Conservation (phyloP, 2,329 filamentous ascomycete genomes). For the Bertia moriformis region DNA sequence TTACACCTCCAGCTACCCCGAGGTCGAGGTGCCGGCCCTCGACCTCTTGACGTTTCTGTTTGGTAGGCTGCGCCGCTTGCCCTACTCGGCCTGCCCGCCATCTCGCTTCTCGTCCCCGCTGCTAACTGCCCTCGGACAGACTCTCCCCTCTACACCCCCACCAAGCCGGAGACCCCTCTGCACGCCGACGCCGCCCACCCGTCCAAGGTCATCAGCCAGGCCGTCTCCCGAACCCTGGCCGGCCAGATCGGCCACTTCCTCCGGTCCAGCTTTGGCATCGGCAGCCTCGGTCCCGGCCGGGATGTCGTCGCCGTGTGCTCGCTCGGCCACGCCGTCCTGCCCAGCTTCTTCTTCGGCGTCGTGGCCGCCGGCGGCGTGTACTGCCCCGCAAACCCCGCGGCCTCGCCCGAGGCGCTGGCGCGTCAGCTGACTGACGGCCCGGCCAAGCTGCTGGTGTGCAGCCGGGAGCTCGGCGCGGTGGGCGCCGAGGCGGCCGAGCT, state of each 20-base stretch:
- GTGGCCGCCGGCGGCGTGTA: conserved; percentile 45
- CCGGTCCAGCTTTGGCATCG: conserved; percentile 33
- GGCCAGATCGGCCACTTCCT: conserved; percentile 29
- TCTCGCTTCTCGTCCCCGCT: too few relatives aligned
- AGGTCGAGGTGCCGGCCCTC: too few relatives aligned
- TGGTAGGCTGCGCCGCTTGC: too few relatives aligned
- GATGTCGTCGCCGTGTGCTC: conserved; percentile 42
- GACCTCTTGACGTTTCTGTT: too few relatives aligned
- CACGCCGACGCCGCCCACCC: conserved; percentile 30
- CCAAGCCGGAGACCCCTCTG: conserved; percentile 24
- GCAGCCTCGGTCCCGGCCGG: conserved; percentile 26
- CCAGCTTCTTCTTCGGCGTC: conserved; percentile 36
- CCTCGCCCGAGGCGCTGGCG: conserved; percentile 32
- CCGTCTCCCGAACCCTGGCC: conserved; percentile 21
- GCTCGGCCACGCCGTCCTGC: conserved; percentile 37
- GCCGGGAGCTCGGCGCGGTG: conserved; percentile 28
- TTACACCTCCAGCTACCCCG: too few relatives aligned
- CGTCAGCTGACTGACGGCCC: conserved; percentile 26
- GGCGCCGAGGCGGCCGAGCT: conserved; percentile 31
- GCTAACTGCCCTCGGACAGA: conserved; percentile 9
- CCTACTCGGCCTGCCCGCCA: too few relatives aligned
- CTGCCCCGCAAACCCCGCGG: conserved; percentile 33
- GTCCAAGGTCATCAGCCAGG: conserved; percentile 24
- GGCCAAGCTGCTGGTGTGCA: conserved; percentile 25
- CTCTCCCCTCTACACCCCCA: conserved; percentile 2